These are phyloP conservation scores for Cyberlindnera veronae DNA, from an alignment of 805 yeast genomes.

Conservation along the genomic window DNA sequence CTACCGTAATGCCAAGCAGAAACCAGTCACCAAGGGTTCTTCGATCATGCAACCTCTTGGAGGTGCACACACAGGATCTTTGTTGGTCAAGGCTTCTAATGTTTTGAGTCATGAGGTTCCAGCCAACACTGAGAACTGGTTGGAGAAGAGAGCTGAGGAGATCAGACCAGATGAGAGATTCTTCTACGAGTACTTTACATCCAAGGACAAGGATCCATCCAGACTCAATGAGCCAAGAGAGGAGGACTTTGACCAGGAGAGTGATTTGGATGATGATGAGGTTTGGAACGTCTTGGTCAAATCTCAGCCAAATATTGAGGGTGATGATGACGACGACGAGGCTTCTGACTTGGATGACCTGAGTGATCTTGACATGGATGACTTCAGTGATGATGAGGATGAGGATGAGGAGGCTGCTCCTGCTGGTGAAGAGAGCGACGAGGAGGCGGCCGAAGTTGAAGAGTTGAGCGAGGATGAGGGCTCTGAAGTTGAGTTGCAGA, in stretches of 20 bases:
- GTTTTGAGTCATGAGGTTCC: conserved; percentile 49
- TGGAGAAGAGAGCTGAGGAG: conserved; percentile 54
- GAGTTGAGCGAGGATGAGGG: conserved; percentile 17
- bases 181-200: conserved; percentile 79
- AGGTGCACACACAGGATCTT: conserved; percentile 70
- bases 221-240: conserved; percentile 30
- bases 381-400: conserved; percentile 40
- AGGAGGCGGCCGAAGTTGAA: conserved; percentile 29
- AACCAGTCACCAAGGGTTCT: conserved; percentile 69
- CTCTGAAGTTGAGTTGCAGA: conserved; percentile 16
- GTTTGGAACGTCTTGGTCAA: conserved; percentile 79
- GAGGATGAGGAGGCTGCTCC: conserved; percentile 30
- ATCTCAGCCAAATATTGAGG: conserved; percentile 70
- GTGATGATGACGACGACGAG: conserved; percentile 35
- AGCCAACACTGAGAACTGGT: conserved; percentile 84
- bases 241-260: conserved; percentile 39
- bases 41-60: conserved; percentile 98
- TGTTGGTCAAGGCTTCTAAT: conserved; percentile 64
- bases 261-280: conserved; percentile 61
- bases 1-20: conserved; percentile 85
- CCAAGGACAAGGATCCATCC: conserved; percentile 44
- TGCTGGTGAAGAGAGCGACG: conserved; percentile 1
- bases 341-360: conserved; percentile 42
- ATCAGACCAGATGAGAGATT: conserved; percentile 86
- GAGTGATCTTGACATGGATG: conserved; percentile 49